Evolutionary conservation across 306 rosid genomes (phyloP).

Genomic region (cucumber (Cucumis sativus)): DNA sequence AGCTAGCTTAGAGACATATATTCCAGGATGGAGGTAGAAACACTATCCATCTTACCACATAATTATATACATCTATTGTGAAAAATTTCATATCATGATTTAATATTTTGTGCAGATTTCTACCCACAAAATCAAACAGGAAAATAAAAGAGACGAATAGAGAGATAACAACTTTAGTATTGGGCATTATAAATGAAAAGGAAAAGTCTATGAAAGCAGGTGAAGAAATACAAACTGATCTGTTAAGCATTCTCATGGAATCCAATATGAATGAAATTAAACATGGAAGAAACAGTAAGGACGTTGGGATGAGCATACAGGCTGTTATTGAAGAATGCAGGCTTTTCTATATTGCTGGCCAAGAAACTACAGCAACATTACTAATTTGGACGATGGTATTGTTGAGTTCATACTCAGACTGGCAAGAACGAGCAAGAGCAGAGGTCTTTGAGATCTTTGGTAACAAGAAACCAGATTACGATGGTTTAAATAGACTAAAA

Average conservation of each 20-base stretch:
- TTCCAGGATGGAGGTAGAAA: not conserved
- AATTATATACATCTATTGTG: no score
- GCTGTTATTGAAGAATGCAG: constrained; percentile 43
- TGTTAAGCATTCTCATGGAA: constrained; percentile 21
- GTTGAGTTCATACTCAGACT: constrained; percentile 20
- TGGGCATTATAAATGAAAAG: constrained; percentile 18
- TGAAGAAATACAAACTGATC: constrained; percentile 1
- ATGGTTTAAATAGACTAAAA: constrained; percentile 37
- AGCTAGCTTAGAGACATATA: not conserved
- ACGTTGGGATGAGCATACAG: constrained; percentile 24
- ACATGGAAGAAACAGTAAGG: constrained; percentile 11
- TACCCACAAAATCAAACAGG: constrained; percentile 14
- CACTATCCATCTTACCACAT: no score
- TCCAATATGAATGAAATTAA: constrained; percentile 30
- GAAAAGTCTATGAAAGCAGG: constrained; percentile 11
- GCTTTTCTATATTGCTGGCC: constrained; percentile 15
- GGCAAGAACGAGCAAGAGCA: constrained; percentile 47
- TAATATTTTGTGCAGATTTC: not conserved
- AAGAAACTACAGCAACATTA: constrained; percentile 39
- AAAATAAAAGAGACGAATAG: constrained; percentile 20
- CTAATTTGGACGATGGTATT: constrained; percentile 44
- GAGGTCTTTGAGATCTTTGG: constrained; percentile 40
- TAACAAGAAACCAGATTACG: constrained; percentile 21
- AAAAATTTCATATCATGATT: not conserved
- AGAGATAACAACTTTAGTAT: constrained; percentile 9